Evolutionary conservation across 225 moss, liverwort and hornwort species (phyloP), one percentile per base, ranked within the genome.

Genomic region (Climacium dendroides): DNA sequence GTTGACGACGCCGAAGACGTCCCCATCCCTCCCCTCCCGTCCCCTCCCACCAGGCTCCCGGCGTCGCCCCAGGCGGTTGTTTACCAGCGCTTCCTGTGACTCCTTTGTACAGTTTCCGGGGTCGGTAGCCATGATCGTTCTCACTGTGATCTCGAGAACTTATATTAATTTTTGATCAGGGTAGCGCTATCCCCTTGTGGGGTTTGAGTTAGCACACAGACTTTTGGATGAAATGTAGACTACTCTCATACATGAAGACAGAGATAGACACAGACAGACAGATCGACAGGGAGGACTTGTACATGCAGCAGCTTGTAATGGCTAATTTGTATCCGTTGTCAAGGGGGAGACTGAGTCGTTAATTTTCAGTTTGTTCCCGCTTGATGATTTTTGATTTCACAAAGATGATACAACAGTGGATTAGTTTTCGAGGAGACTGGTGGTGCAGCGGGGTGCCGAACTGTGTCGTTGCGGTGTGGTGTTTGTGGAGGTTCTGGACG

Each of bases 61-160:
- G 81, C 24, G 15, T 41, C 41, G 45, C 53, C 30, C 9, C 39
- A 32, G 48, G 50, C 22, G 39, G 47, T 85, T 80, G 66, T 22
- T 22, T 73, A 79, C 19, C 43, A 62, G 52, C 57, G 78, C 57
- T 82, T 78, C 9, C 23, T 87, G 83, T 82, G 90, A 87, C 87
- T 87, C 85, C 85, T 85, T 85, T 91, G 92, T 91, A 92, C 89
- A 92, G 90, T 83, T 61, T 26, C 39, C 59, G 79, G 88, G 78
- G 45, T 63, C 80, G 88, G 55, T 88, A 54, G 87, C 62, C 47
- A 25, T 10, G 72, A 13, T 72, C 57, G 43, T 43, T 83, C 39
- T 20, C 48, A 1, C 14, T 9, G 41, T 79, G 48, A 83, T 59
- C 13, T 43, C 9, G 55, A 73, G 67, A 69, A 23, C 79, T 64